Percentiles rank a stretch among this genome's conserved stretches.
phyloP scores from a whole-genome alignment of 768 basidiomycete species.

The Boletus edulis region DNA sequence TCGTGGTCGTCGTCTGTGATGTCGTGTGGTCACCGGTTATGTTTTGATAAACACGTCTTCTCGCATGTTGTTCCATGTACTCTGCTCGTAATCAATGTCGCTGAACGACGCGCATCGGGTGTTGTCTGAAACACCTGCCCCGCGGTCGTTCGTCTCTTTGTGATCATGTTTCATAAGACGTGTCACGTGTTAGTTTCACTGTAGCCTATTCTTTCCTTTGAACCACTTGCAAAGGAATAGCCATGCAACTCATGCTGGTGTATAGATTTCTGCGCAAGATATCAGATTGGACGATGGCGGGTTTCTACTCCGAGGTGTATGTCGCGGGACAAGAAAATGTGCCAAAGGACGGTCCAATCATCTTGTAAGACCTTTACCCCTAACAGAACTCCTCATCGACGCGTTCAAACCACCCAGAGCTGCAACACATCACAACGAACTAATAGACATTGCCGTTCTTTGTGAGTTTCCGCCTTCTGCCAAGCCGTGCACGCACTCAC shows the following conservation, averaged over 20 bases:
- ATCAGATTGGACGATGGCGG: conserved; percentile 57
- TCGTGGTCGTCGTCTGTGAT: conserved; percentile 92
- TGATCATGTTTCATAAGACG: not conserved
- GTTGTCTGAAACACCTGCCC: conserved; percentile 56
- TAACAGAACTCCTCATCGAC: not conserved
- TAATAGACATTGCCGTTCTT: conserved; percentile 53
- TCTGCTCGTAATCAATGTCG: conserved; percentile 53
- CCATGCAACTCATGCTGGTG: conserved; percentile 50
- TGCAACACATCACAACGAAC: conserved; percentile 68
- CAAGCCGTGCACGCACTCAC: not conserved
- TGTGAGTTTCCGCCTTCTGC: conserved; percentile 27
- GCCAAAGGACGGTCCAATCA: conserved; percentile 52
- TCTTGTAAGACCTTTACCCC: conserved; percentile 43
- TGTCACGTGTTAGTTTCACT: not conserved
- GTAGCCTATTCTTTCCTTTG: not conserved
- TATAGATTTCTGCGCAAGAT: conserved; percentile 60
- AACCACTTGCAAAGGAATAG: not conserved
- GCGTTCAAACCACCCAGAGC: conserved; percentile 35
- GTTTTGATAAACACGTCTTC: conserved; percentile 20
- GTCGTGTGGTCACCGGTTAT: conserved; percentile 1
- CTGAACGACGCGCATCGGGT: conserved; percentile 85
- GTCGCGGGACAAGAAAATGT: conserved; percentile 59
- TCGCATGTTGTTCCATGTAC: conserved; percentile 35
- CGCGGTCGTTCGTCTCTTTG: conserved; percentile 58
- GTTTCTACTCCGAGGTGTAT: conserved; percentile 61